Percentiles rank a stretch among this genome's conserved stretches.
Evolutionary conservation across 352 stramenopile genomes (phyloP).

Genomic region (Globisporangium acanthophoron): DNA sequence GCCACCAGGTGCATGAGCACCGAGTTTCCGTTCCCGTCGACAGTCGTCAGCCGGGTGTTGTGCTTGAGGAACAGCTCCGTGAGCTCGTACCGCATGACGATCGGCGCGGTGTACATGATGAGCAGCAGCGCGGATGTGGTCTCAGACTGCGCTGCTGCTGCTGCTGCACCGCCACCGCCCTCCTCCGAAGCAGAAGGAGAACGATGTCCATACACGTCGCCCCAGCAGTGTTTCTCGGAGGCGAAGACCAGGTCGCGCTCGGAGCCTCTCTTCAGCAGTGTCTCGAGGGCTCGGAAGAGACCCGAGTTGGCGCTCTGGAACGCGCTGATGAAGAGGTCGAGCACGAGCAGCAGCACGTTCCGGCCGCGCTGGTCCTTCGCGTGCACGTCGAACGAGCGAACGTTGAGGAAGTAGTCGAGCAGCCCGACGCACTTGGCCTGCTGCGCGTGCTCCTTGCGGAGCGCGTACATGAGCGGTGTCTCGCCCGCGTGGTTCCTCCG

Average conservation of each 20-base stretch:
- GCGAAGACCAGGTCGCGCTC: conserved; percentile 40
- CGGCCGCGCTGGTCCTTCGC: conserved; percentile 29
- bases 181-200: conserved; percentile 14
- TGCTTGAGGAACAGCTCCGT: conserved; percentile 51
- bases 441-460: conserved; percentile 23
- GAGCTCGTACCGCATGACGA: conserved; percentile 24
- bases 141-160: conserved; percentile 37
- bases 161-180: conserved; percentile 22
- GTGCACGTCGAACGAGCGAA: conserved; percentile 30
- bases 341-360: conserved; percentile 40
- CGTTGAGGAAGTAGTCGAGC: conserved; percentile 42
- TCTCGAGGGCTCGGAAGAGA: conserved; percentile 37
- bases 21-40: conserved; percentile 53
- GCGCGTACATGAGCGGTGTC: conserved; percentile 41
- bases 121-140: conserved; percentile 42
- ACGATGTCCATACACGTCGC: conserved; percentile 29
- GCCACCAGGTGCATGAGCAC: conserved; percentile 53
- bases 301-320: conserved; percentile 8
- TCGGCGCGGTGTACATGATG: conserved; percentile 27
- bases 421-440: conserved; percentile 18
- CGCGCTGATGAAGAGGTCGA: conserved; percentile 53
- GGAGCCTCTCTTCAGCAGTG: conserved; percentile 43
- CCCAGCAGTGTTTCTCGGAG: conserved; percentile 11
- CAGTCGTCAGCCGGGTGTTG: conserved; percentile 37
- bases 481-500: conserved; percentile 35